phyloP scores from a whole-genome alignment of 306 rosid genomes.

The Pyrus bretschneideri region DNA sequence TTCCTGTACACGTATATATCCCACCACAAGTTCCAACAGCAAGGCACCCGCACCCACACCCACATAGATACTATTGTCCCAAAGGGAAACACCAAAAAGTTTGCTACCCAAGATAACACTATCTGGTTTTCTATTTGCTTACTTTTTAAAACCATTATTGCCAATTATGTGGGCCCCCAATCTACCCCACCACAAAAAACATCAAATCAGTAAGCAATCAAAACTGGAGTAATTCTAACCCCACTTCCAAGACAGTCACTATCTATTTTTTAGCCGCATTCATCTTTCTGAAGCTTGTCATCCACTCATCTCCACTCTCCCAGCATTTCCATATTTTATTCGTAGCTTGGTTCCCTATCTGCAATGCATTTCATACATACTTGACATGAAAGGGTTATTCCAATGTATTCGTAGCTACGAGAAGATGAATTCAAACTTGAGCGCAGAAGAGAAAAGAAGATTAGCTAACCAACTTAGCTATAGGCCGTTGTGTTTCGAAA shows the following conservation, averaged over 20 bases:
- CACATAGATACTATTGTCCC: neutral
- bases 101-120: slow-evolving; percentile 1
- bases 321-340: neutral
- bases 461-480: neutral
- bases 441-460: neutral
- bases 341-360: neutral
- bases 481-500: neutral
- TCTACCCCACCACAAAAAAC: neutral
- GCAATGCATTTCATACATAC: neutral
- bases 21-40: neutral
- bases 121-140: slow-evolving; percentile 10
- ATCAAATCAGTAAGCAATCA: neutral
- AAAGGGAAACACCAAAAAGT: neutral
- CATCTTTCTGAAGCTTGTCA: neutral
- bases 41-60: neutral
- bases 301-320: slow-evolving; percentile 10
- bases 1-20: too few relatives aligned
- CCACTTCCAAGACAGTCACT: neutral
- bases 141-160: neutral
- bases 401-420: neutral
- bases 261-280: neutral
- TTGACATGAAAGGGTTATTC: neutral
- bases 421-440: neutral
- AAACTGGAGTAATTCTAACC: neutral
- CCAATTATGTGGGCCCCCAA: slow-evolving; percentile 1